A percentile compares a stretch with the other conserved stretches of the same genome.
These are phyloP conservation scores for Penicillium sp. DNA, from an alignment of 2,329 filamentous ascomycete species.

Conservation along the genomic window DNA sequence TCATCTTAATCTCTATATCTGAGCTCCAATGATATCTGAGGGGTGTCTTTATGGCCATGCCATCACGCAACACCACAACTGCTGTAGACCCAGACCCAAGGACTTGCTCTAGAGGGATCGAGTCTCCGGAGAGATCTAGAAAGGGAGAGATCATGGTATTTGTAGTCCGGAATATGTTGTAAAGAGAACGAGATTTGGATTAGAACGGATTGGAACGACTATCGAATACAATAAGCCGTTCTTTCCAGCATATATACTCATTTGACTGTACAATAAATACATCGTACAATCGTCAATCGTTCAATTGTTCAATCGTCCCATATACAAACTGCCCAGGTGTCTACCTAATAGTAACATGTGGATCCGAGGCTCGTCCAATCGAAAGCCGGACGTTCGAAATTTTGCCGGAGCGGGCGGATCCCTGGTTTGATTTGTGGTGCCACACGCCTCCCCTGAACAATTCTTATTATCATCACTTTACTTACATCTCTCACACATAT, in stretches of 20 bases:
- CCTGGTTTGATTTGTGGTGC: constrained; percentile 12
- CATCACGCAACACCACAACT: constrained; percentile 13
- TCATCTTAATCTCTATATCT: constrained; percentile 14
- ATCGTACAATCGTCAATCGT: no score
- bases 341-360: no score
- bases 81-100: constrained; percentile 16
- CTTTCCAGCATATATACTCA: no score
- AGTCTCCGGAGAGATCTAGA: constrained; percentile 8
- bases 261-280: no score
- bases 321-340: no score
- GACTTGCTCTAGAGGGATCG: constrained; percentile 7
- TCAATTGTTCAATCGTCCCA: neutral
- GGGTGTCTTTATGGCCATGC: constrained; percentile 16
- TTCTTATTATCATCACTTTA: constrained; percentile 5
- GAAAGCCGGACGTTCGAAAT: constrained; percentile 1
- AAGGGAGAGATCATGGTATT: neutral
- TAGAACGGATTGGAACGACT: no score
- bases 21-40: constrained; percentile 15
- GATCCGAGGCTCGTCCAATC: neutral
- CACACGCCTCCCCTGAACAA: constrained; percentile 27
- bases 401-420: constrained; percentile 21
- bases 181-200: no score
- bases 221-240: no score
- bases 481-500: no score
- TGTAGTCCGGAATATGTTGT: no score